Percentiles rank a stretch among this genome's conserved stretches.
Evolutionary conservation across 495 filamentous ascomycete species (phyloP).

Genomic region (Penicilliopsis zonata): DNA sequence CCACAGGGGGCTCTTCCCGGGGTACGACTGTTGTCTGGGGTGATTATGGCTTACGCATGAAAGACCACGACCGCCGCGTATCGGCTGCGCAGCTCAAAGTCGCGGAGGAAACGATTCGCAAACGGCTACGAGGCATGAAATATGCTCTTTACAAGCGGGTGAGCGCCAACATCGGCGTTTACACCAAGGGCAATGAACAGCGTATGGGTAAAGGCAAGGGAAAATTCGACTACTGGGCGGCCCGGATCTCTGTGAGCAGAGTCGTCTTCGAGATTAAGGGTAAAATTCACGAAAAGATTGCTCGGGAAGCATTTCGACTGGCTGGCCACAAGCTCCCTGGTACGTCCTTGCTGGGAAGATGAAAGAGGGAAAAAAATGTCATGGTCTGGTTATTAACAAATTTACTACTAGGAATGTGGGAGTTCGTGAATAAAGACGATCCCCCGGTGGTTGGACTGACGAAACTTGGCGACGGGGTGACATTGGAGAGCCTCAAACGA

Average conservation of each 20-base stretch:
- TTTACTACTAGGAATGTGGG: conserved; percentile 60
- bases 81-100: conserved; percentile 76
- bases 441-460: conserved; percentile 83
- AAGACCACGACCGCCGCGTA: conserved; percentile 83
- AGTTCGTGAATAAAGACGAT: conserved; percentile 91
- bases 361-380: too few relatives aligned
- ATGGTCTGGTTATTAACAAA: conserved; percentile 9
- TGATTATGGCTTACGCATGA: conserved; percentile 90
- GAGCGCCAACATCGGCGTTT: conserved; percentile 85
- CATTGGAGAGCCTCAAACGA: conserved; percentile 64
- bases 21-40: conserved; percentile 96
- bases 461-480: conserved; percentile 74
- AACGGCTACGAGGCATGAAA: conserved; percentile 77
- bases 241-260: conserved; percentile 73
- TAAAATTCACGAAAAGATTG: conserved; percentile 86
- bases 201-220: conserved; percentile 99
- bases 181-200: conserved; percentile 86
- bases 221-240: conserved; percentile 91
- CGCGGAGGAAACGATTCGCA: conserved; percentile 86
- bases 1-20: conserved; percentile 79
- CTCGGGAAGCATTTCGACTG: conserved; percentile 84
- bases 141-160: conserved; percentile 88
- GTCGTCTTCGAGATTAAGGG: conserved; percentile 89
- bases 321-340: conserved; percentile 93
- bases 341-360: conserved; percentile 27